Base-by-base conservation (phyloP, 2,329 filamentous ascomycete species). In the Akanthomyces uredinophilus region DNA sequence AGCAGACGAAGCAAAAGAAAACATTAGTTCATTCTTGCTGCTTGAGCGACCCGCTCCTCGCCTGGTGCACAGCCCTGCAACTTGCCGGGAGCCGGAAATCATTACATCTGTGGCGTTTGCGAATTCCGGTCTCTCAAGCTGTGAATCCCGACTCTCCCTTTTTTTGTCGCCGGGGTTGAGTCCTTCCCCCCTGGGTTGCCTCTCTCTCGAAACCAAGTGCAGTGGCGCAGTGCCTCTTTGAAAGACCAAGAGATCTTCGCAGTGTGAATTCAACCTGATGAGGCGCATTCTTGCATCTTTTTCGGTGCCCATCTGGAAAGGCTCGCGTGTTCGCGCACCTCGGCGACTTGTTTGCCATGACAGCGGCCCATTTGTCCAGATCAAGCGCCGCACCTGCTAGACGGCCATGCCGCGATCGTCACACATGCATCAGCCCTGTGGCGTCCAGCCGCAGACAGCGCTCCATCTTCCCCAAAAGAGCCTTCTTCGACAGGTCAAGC, bases 21-120 rank as follows among this genome's bases (percentile, higher is more conserved):
- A 14, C 4, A 11, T 16, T 55, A 29, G 43, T 16, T 16, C 3
- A 3, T 22, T 6, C 2, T 20, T 22, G 11, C n/a, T n/a, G 22
- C 22, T 22, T 41, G 14, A 14, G 20, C n/a, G 29, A 16, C 22
- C 44, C 35, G 11, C 55, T 7, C 22, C 13, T 50, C 44, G 55
- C 7, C 47, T 53, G 20, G n/a, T 60, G 57, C 57, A 60, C 57
- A 60, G 57, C 57, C 57, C 47, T 52, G 47, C 27, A 16, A 32
- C 37, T 20, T 41, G 57, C 44, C 47, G 57, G 57, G 13, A 52
- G 47, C 57, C 57, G 57, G 49, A 10, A 18, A 37, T 35, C 47
- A 24, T 50, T 50, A 39, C 55, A 50, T 24, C 10, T n/a, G 43
- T 50, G 55, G 55, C 55, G 55, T 44, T 39, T 50, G n/a, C 50